Evolutionary conservation across 768 basidiomycete species (phyloP).

Genomic region (Suillus placidus): DNA sequence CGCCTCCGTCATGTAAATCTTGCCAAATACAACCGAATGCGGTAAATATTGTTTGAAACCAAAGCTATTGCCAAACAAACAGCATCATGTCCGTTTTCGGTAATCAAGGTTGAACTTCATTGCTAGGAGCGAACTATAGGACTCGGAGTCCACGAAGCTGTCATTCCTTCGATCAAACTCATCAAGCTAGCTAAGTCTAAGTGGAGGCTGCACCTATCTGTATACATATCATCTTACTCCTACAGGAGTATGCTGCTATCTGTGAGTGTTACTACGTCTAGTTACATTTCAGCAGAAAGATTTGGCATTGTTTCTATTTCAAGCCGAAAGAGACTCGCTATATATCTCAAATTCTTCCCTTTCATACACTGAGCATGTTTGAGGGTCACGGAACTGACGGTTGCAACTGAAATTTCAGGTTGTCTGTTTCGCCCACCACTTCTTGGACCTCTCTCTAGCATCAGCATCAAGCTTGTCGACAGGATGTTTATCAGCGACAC

Average conservation of each 20-base stretch:
- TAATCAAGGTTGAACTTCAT: conserved; percentile 1
- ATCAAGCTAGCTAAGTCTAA: not conserved
- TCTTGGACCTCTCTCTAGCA: conserved; percentile 2
- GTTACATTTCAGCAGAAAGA: not conserved
- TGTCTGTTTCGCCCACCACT: not conserved
- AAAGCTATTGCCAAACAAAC: conserved; percentile 13
- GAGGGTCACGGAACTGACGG: not conserved
- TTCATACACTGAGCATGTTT: not conserved
- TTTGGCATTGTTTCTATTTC: not conserved
- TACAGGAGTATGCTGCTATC: not conserved
- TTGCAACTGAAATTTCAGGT: not conserved
- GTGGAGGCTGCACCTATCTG: conserved; percentile 1
- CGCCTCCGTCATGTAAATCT: not conserved
- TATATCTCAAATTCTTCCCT: not conserved
- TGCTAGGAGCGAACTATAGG: not conserved
- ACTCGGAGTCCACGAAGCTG: not conserved
- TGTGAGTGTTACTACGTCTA: not conserved
- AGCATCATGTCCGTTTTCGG: not conserved
- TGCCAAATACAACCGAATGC: no score
- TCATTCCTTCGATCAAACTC: not conserved
- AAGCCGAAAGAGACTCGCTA: not conserved
- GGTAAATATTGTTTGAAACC: conserved; percentile 6
- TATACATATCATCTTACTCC: conserved; percentile 2
- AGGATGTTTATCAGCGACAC: not conserved
- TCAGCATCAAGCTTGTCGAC: not conserved